These are phyloP conservation scores for Vitis riparia DNA, from an alignment of 164 flowering plant species.

Conservation along the genomic window DNA sequence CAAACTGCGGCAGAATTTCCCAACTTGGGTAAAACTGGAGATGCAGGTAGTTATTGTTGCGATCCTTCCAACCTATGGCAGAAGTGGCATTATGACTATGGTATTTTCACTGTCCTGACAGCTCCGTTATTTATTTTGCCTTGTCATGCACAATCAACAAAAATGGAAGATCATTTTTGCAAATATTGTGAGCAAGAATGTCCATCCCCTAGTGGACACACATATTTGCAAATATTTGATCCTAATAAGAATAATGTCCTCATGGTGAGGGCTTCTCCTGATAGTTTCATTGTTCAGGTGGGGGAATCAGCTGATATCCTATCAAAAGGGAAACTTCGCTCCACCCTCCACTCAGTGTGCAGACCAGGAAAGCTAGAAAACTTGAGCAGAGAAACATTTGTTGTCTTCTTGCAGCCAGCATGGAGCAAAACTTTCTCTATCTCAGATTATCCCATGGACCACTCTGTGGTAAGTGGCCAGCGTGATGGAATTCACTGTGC, in stretches of 20 bases:
- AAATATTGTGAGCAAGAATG: conserved; percentile 26
- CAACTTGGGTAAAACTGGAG: conserved; percentile 10
- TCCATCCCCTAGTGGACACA: conserved; percentile 51
- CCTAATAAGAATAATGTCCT: conserved; percentile 45
- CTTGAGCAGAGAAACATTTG: conserved; percentile 85
- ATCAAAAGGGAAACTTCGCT: conserved; percentile 78
- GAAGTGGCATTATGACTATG: conserved; percentile 98
- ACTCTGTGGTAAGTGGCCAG: conserved; percentile 3
- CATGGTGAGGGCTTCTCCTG: conserved; percentile 57
- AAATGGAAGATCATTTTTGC: conserved; percentile 14
- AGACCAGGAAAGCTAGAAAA: conserved; percentile 43
- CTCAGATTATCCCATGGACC: conserved; percentile 33
- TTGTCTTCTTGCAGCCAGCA: conserved; percentile 89
- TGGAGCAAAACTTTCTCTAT: conserved; percentile 70
- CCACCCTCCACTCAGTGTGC: conserved; percentile 85
- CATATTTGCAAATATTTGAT: conserved; percentile 68
- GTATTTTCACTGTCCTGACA: conserved; percentile 83
- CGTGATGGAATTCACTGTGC: conserved; percentile 9
- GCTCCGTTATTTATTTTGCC: conserved; percentile 63
- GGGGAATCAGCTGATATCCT: conserved; percentile 93
- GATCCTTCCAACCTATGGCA: conserved; percentile 65
- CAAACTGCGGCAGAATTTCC: conserved; percentile 1
- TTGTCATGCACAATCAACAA: conserved; percentile 2
- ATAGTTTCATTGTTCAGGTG: conserved; percentile 80
- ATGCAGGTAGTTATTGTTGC: conserved; percentile 19